Evolutionary conservation across 257 asterid species (phyloP).

Genomic region (Cordia subcordata): DNA sequence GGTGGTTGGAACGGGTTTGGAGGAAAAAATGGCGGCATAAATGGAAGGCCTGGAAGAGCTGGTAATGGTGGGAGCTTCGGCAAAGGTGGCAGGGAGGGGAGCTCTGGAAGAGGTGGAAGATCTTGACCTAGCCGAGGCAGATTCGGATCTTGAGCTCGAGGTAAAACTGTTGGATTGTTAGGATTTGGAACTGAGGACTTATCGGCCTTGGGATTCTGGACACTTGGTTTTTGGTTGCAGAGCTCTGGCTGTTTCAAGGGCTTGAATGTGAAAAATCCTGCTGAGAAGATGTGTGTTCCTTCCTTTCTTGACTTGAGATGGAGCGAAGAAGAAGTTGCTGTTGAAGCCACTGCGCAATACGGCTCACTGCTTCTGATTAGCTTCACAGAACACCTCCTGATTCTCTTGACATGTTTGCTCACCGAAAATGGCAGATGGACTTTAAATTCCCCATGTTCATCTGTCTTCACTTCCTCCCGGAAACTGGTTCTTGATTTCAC

Average conservation of each 20-base stretch:
- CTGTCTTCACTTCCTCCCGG: slow-evolving; percentile 47
- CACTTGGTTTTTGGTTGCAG: slow-evolving; percentile 52
- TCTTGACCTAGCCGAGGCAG: slow-evolving; percentile 21
- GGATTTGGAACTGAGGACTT: slow-evolving; percentile 36
- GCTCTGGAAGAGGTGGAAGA: slow-evolving; percentile 32
- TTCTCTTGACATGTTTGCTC: slow-evolving; percentile 62
- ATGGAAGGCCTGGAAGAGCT: slow-evolving; percentile 41
- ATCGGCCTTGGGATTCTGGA: slow-evolving; percentile 9
- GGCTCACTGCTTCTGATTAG: slow-evolving; percentile 69
- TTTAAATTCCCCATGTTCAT: slow-evolving; percentile 68
- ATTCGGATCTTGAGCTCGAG: slow-evolving; percentile 40
- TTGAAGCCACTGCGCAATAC: slow-evolving; percentile 57
- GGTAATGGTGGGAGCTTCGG: slow-evolving; percentile 62
- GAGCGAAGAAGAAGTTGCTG: slow-evolving; percentile 40
- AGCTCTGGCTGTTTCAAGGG: slow-evolving; percentile 62
- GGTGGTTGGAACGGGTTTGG: slow-evolving; percentile 44
- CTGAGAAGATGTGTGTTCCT: slow-evolving; percentile 68
- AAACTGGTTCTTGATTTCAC: slow-evolving; percentile 27
- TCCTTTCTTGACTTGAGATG: slow-evolving; percentile 49
- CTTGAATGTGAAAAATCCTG: slow-evolving; percentile 82
- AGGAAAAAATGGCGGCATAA: slow-evolving; percentile 22
- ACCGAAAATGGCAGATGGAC: slow-evolving; percentile 60
- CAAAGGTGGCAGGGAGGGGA: slow-evolving; percentile 35
- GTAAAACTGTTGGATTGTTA: slow-evolving; percentile 39
- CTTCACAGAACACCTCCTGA: slow-evolving; percentile 62